A percentile compares a stretch with the other conserved stretches of the same genome.
Conservation (phyloP, 2,329 filamentous ascomycete species). For the Helicocarpus griseus region DNA sequence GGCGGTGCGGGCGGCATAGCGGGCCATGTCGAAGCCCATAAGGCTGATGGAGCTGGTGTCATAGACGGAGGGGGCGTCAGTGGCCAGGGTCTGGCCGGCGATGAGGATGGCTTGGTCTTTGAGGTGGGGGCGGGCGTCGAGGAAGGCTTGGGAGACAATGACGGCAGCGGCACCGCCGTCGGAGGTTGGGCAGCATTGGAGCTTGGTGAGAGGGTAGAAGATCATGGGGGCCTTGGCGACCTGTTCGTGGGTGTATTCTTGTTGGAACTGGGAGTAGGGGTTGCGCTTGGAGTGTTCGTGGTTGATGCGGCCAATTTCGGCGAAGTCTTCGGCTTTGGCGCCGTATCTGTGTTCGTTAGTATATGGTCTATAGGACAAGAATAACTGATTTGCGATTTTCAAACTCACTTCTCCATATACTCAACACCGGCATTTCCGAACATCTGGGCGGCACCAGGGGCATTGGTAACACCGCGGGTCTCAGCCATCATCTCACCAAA, state of each 20-base stretch:
- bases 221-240: slow-evolving; percentile 68
- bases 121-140: slow-evolving; percentile 74
- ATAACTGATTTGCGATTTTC: too few relatives aligned
- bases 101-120: slow-evolving; percentile 76
- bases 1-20: slow-evolving; percentile 59
- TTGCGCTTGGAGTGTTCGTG: slow-evolving; percentile 86
- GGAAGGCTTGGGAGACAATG: slow-evolving; percentile 78
- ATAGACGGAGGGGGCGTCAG: slow-evolving; percentile 72
- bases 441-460: slow-evolving; percentile 80
- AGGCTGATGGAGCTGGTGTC: slow-evolving; percentile 74
- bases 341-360: slow-evolving; percentile 52
- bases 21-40: slow-evolving; percentile 79
- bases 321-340: slow-evolving; percentile 76
- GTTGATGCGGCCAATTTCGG: slow-evolving; percentile 87
- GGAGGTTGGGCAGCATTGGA: slow-evolving; percentile 97
- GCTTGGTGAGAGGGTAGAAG: slow-evolving; percentile 80
- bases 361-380: neutral
- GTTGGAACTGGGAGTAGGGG: slow-evolving; percentile 95
- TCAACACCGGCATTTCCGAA: slow-evolving; percentile 91
- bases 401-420: slow-evolving; percentile 77
- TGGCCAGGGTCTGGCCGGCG: slow-evolving; percentile 79
- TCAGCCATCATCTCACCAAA: slow-evolving; percentile 68
- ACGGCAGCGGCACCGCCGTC: slow-evolving; percentile 86
- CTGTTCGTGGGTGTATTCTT: slow-evolving; percentile 82
- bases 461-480: slow-evolving; percentile 71